Evolutionary conservation across 495 filamentous ascomycete species (phyloP), one percentile per base, ranked within the genome.

Genomic region (Staphylotrichum longicolle): DNA sequence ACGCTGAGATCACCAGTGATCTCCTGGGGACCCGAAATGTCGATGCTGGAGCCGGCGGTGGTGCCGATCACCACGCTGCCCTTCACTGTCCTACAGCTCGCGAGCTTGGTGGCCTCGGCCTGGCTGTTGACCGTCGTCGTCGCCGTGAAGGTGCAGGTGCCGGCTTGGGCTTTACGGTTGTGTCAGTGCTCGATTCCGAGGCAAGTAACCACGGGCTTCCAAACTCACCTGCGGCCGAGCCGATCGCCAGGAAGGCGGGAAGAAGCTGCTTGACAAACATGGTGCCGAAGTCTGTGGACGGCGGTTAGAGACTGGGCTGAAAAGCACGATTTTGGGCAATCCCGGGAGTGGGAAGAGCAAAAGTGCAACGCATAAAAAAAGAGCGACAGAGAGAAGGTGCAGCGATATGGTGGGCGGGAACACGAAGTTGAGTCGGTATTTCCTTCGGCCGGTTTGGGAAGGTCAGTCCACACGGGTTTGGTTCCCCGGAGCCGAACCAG

Each of bases 201-300:
- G 6, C 14, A 7, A 15, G 34, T 5, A 4, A 15, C 40, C 12
- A 4, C 30, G 53, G 55, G 12, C 7, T 15, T 51, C 34, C 34
- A 27, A 27, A 79, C 87, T 77, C 76, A 90, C 91, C 92, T 64
- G 86, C 75, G 54, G 78, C 87, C 54, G 81, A 72, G 68, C 86
- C 79, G 64, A 86, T 78, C 64, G 88, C 91, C 75, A 92, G 75
- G 47, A 84, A 83, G 72, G 90, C 88, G 68, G 95, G 80, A 63
- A 91, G 72, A 76, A 91, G 81, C 71, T 86, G 85, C 77, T 83
- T 78, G 78, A 86, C 81, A 72, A 86, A 82, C 93, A 98, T 96
- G 72, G 71, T 81, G 82, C 66, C 55, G 58, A 59, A 57, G 47
- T 68, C 71, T 74, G 56, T 51, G 50, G 61, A 56, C 63, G 71